phyloP scores from a whole-genome alignment of 129 eudicot genomes.

The Deinandra increscens region DNA sequence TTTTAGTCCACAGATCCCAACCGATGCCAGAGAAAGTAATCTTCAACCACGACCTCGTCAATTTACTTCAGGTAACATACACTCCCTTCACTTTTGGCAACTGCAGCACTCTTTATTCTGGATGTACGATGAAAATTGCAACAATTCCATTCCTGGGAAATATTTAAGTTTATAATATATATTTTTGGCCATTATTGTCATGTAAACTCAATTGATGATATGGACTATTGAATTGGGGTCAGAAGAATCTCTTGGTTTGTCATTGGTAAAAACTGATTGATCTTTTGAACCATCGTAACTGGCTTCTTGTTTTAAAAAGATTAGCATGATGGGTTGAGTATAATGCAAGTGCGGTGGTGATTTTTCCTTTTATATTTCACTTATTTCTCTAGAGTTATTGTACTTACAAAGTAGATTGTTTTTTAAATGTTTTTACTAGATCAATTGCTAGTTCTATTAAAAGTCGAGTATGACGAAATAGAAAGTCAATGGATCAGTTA shows the following conservation, averaged over 20 bases:
- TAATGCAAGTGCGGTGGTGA: neutral
- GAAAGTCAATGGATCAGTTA: neutral
- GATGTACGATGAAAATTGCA: slow-evolving; percentile 5
- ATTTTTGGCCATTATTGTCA: neutral
- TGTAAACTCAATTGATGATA: neutral
- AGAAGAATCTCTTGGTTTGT: slow-evolving; percentile 3
- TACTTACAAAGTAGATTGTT: neutral
- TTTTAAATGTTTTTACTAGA: slow-evolving; percentile 1
- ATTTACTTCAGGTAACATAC: slow-evolving; percentile 64
- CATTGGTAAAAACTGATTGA: slow-evolving; percentile 9
- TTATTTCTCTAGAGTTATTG: neutral
- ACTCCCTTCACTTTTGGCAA: slow-evolving; percentile 1
- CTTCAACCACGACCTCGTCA: slow-evolving; percentile 59
- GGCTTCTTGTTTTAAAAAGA: slow-evolving; percentile 9
- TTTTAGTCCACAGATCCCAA: slow-evolving; percentile 69
- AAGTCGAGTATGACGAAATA: slow-evolving; percentile 3
- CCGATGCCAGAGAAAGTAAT: slow-evolving; percentile 59
- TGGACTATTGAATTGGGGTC: slow-evolving; percentile 4
- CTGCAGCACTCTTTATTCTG: neutral
- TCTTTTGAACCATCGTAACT: slow-evolving; percentile 18
- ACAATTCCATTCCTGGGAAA: neutral
- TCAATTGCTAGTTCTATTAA: neutral
- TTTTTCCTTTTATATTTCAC: neutral
- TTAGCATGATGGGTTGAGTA: neutral
- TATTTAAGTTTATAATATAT: neutral